Evolutionary conservation across 331 rosid species (phyloP), one percentile per base, ranked within the genome.

Genomic region (Pyrus hybrid): DNA sequence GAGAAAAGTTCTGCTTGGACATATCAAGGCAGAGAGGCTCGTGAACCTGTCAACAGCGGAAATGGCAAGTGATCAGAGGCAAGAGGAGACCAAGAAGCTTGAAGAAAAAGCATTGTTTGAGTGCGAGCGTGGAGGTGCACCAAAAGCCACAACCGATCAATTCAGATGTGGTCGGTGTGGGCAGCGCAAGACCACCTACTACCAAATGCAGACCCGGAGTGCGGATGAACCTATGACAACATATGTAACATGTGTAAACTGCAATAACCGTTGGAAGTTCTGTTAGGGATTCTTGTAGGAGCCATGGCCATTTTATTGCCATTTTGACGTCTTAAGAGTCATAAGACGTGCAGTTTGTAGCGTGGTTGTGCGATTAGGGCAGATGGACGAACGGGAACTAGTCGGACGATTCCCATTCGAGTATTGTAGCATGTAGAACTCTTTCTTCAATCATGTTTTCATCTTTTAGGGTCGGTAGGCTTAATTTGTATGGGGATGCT

Each of bases 171-270:
- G 96, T 30, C 87, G 98, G 62, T 92, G 99, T 22, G 98, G 98
- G 61, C 91, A 95, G 29, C 90, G 98, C 72, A 92, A 95, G 85
- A 80, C 88, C 71, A 95, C 99, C 72, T 92, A 95, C 76, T 91
- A 92, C 85, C 99, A 95, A 78, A 92, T 95, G 98, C 99, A 95
- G 87, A 95, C 99, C 3, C 90, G 99, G 73, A 95, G 99, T 86
- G 99, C 99, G 0, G 99, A 95, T 88, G 99, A 95, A 87, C 99
- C 99, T n/a, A 95, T 95, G 99, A 95, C 99, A 28, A 95, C 99
- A 4, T 92, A 92, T 68, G 99, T 95, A 77, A 95, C 99, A 2
- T 95, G 99, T 75, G 88, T 83, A 68, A 71, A 78, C 83, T 95
- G 99, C 92, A 83, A 83, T 79, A 95, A 95, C 72, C 98, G 88